phyloP scores from a whole-genome alignment of 2,329 filamentous ascomycete species.

The Paecilomyces sp. region DNA sequence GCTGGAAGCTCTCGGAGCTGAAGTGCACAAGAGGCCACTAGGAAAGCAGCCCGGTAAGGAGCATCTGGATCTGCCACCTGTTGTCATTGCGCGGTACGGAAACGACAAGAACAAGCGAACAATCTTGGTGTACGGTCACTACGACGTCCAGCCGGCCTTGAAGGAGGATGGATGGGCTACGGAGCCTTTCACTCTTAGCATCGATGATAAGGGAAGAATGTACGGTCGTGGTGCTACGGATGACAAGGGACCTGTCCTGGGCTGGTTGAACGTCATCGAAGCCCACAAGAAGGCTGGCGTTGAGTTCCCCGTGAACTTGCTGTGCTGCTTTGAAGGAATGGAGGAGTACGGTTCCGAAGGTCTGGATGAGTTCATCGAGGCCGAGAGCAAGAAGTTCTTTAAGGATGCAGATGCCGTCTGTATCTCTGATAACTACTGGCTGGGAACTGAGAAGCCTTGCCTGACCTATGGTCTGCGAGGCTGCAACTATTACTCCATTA shows the following conservation, averaged over 20 bases:
- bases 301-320: constrained; percentile 92
- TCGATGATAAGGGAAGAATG: constrained; percentile 91
- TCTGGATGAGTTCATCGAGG: constrained; percentile 86
- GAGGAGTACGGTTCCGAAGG: constrained; percentile 98
- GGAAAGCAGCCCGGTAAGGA: constrained; percentile 91
- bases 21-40: constrained; percentile 77
- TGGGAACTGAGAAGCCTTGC: constrained; percentile 97
- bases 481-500: constrained; percentile 95
- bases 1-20: constrained; percentile 74
- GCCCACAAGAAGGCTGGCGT: constrained; percentile 92
- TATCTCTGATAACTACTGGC: constrained; percentile 99
- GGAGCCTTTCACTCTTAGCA: constrained; percentile 80
- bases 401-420: constrained; percentile 93
- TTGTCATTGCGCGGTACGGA: constrained; percentile 86
- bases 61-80: constrained; percentile 83
- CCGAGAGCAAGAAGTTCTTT: constrained; percentile 90
- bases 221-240: constrained; percentile 92
- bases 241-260: constrained; percentile 94
- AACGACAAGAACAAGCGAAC: constrained; percentile 88
- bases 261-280: constrained; percentile 97
- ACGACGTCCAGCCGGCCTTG: constrained; percentile 93
- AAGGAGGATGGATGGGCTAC: constrained; percentile 94
- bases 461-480: constrained; percentile 94
- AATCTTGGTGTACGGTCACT: constrained; percentile 95
- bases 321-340: constrained; percentile 99